These are phyloP conservation scores for Rhodotorula toruloides DNA, from an alignment of 768 basidiomycete species.

Conservation along the genomic window DNA sequence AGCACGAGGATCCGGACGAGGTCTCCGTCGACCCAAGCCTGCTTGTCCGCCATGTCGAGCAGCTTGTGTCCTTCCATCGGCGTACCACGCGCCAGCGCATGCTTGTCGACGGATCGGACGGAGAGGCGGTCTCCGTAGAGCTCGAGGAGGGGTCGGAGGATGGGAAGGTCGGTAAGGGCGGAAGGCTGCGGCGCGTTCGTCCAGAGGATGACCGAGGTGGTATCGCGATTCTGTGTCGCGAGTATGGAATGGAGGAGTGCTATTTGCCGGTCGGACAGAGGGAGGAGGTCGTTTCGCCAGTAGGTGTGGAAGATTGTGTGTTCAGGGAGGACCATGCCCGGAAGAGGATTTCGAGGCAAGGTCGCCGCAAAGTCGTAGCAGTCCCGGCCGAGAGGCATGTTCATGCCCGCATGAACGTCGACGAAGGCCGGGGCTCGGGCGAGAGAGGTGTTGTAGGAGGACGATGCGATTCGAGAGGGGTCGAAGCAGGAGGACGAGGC, in stretches of 20 bases:
- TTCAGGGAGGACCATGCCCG: conserved; percentile 36
- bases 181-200: conserved; percentile 67
- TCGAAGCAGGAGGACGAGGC: conserved; percentile 69
- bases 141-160: conserved; percentile 21
- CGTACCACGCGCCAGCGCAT: conserved; percentile 65
- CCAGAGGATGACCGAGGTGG: conserved; percentile 75
- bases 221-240: conserved; percentile 70
- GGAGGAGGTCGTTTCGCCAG: conserved; percentile 82
- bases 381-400: conserved; percentile 72
- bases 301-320: conserved; percentile 76
- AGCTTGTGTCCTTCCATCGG: conserved; percentile 63
- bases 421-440: conserved; percentile 60
- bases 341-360: conserved; percentile 51
- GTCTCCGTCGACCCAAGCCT: conserved; percentile 94
- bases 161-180: conserved; percentile 46
- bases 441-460: conserved; percentile 59
- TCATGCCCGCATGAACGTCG: conserved; percentile 73
- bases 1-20: conserved; percentile 78
- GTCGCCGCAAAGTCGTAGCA: conserved; percentile 92
- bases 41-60: conserved; percentile 61
- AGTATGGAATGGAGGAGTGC: conserved; percentile 90
- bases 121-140: conserved; percentile 49
- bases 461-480: conserved; percentile 54
- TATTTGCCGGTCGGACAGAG: conserved; percentile 76
- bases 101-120: conserved; percentile 64